phyloP scores from a whole-genome alignment of 768 basidiomycete species.

The Rhodotorula graminis region DNA sequence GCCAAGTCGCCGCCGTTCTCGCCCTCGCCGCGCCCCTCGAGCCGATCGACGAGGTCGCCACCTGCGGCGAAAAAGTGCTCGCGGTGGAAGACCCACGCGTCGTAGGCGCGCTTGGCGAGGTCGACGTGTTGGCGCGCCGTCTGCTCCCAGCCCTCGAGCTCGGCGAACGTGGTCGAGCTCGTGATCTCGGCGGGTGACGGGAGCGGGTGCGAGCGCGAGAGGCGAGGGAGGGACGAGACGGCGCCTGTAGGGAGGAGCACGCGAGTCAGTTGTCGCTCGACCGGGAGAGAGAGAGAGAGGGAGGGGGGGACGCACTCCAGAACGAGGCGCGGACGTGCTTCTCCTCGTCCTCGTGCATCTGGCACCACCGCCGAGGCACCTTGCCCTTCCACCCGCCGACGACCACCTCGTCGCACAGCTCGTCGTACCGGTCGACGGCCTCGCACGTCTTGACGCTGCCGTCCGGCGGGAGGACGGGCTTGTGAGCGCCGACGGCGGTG shows the following conservation, averaged over 20 bases:
- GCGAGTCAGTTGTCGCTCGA: neutral
- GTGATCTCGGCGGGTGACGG: conserved; percentile 22
- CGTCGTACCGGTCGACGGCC: conserved; percentile 30
- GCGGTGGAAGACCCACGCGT: conserved; percentile 29
- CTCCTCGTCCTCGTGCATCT: conserved; percentile 34
- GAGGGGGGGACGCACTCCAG: conserved; percentile 22
- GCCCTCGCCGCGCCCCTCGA: conserved; percentile 30
- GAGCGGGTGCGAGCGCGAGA: conserved; percentile 16
- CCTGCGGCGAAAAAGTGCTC: conserved; percentile 28
- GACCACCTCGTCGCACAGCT: conserved; percentile 30
- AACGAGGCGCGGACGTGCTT: conserved; percentile 21
- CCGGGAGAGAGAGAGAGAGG: no score
- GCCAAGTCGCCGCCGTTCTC: conserved; percentile 16
- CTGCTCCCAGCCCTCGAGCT: conserved; percentile 32
- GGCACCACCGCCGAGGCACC: conserved; percentile 30
- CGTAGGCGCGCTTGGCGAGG: conserved; percentile 25
- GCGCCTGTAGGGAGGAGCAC: conserved; percentile 2
- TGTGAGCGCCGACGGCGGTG: conserved; percentile 1
- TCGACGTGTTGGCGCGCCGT: conserved; percentile 19
- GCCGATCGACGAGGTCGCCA: conserved; percentile 28
- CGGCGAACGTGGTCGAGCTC: conserved; percentile 17
- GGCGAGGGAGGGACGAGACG: conserved; percentile 30
- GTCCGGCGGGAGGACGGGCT: conserved; percentile 15
- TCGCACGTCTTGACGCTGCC: conserved; percentile 31
- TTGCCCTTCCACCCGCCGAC: conserved; percentile 38